These are phyloP conservation scores for Saturnispora ahearnii DNA, from an alignment of 805 yeast genomes.

Conservation along the genomic window DNA sequence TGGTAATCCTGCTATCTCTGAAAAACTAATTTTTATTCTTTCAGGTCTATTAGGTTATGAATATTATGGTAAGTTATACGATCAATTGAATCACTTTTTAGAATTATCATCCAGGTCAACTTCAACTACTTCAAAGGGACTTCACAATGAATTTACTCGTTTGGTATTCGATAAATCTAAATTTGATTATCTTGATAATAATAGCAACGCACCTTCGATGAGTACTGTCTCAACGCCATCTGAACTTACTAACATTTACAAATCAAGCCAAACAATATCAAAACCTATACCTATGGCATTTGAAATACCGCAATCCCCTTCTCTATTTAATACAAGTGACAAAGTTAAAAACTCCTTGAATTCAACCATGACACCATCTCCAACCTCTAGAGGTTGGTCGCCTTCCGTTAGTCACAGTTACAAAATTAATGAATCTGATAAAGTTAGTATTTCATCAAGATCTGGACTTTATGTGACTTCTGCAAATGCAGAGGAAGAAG, in stretches of 20 bases:
- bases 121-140: not conserved
- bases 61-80: conserved; percentile 12
- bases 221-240: not conserved
- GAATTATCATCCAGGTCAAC: conserved; percentile 1
- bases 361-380: not conserved
- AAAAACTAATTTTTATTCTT: conserved; percentile 43
- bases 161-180: not conserved
- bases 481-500: not conserved
- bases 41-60: conserved; percentile 40
- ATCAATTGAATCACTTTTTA: conserved; percentile 7
- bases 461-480: not conserved
- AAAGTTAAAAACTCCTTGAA: not conserved
- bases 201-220: not conserved
- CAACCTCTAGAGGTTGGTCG: conserved; percentile 8
- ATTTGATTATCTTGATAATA: not conserved
- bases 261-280: not conserved
- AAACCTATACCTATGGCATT: conserved; percentile 14
- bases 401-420: conserved; percentile 3
- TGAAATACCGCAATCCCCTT: conserved; percentile 17
- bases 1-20: conserved; percentile 48
- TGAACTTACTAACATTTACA: not conserved
- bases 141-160: not conserved
- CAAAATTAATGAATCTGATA: conserved; percentile 1
- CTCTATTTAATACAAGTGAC: not conserved
- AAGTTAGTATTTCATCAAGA: conserved; percentile 1